Conservation (phyloP, 495 filamentous ascomycete species). For the Saxispiralis lemnorum region DNA sequence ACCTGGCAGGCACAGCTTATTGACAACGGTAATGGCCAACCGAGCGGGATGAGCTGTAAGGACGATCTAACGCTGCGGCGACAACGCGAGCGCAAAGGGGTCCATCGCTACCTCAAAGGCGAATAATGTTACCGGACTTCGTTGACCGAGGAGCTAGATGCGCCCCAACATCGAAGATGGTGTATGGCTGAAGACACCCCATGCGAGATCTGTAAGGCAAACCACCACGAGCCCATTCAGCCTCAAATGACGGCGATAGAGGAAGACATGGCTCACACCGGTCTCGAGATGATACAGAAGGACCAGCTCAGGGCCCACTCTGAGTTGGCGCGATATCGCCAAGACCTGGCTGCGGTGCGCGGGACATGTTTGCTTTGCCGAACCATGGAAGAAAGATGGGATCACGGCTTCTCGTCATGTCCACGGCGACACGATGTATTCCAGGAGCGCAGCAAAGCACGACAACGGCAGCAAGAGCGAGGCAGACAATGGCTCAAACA, state of each 20-base stretch:
- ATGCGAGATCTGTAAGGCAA: neutral
- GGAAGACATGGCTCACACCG: neutral
- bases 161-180: neutral
- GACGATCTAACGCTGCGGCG: too few relatives aligned
- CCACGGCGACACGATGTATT: neutral
- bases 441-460: neutral
- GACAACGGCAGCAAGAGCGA: neutral
- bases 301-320: neutral
- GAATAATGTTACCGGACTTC: neutral
- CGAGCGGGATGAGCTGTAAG: too few relatives aligned
- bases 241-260: neutral
- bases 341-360: neutral
- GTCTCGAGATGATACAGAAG: neutral
- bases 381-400: neutral
- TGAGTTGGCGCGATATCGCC: neutral
- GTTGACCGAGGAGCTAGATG: neutral
- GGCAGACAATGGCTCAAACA: neutral
- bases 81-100: neutral
- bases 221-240: neutral
- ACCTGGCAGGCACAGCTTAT: too few relatives aligned
- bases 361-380: neutral
- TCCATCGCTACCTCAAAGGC: neutral
- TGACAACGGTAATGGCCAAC: too few relatives aligned
- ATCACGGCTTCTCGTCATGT: neutral
- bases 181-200: neutral